These are phyloP conservation scores for Cyclostephanos tholiformis DNA, from an alignment of 108 stramenopile species.

Conservation along the genomic window DNA sequence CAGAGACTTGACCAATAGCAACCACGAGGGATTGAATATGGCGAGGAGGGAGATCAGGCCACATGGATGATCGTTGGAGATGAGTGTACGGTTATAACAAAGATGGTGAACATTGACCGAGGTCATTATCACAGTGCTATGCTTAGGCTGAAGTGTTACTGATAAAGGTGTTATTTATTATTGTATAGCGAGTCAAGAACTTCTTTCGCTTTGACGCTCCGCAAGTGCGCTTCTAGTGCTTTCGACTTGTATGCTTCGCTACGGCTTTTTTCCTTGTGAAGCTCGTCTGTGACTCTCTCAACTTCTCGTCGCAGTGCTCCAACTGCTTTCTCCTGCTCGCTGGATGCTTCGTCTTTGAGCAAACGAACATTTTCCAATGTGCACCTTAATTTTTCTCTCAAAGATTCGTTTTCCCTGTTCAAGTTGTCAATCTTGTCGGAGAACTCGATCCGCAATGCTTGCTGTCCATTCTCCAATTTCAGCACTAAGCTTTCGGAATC, in stretches of 20 bases:
- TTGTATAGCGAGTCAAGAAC: slow-evolving; percentile 27
- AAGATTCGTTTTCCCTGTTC: slow-evolving; percentile 13
- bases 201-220: slow-evolving; percentile 34
- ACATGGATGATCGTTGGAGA: slow-evolving; percentile 49
- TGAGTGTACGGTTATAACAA: slow-evolving; percentile 34
- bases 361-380: slow-evolving; percentile 5
- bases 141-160: slow-evolving; percentile 13
- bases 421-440: slow-evolving; percentile 11
- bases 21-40: slow-evolving; percentile 54
- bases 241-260: slow-evolving; percentile 39
- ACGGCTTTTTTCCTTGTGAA: slow-evolving; percentile 37
- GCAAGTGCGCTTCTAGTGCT: slow-evolving; percentile 34
- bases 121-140: too few species aligned
- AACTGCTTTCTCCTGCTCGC: slow-evolving; percentile 11
- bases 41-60: slow-evolving; percentile 56
- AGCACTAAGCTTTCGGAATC: slow-evolving; percentile 8
- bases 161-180: neutral
- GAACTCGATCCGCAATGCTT: slow-evolving; percentile 14
- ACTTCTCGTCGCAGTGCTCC: slow-evolving; percentile 14
- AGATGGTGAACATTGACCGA: slow-evolving; percentile 16
- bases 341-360: slow-evolving; percentile 11
- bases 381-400: slow-evolving; percentile 7
- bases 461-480: slow-evolving; percentile 26
- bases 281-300: slow-evolving; percentile 15
- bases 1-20: slow-evolving; percentile 43